Evolutionary conservation across 441 rosid species (phyloP).

Genomic region (Pelargonium cotyledonis): DNA sequence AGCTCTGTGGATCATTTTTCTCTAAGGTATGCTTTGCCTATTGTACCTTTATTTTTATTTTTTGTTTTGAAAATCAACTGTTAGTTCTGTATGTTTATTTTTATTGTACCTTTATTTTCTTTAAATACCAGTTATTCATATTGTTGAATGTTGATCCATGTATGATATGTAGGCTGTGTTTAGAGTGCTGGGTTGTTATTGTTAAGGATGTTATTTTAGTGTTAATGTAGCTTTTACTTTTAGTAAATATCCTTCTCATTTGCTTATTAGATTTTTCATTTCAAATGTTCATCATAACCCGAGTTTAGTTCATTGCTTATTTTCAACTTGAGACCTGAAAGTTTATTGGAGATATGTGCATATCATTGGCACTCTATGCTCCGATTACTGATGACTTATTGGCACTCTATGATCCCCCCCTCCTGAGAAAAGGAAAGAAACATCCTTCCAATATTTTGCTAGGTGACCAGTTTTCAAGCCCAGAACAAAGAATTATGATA

Average conservation of each 20-base stretch:
- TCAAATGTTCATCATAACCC: too few relatives aligned
- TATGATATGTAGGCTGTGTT: not conserved
- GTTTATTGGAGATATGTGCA: not conserved
- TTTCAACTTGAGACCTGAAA: too few relatives aligned
- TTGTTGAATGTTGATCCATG: not conserved
- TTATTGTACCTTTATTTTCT: too few relatives aligned
- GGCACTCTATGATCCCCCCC: not conserved
- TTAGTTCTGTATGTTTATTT: not conserved
- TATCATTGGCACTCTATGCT: not conserved
- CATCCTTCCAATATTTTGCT: not conserved
- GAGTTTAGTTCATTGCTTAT: too few relatives aligned
- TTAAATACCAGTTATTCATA: not conserved
- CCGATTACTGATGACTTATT: not conserved
- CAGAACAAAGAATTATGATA: not conserved
- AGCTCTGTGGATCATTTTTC: conserved; percentile 90
- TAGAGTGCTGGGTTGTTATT: not conserved
- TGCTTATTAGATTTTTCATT: too few relatives aligned
- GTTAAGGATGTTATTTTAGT: not conserved
- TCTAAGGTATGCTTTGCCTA: conserved; percentile 54
- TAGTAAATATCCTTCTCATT: not conserved
- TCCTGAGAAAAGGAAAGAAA: not conserved
- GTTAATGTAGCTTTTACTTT: not conserved
- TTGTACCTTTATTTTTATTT: not conserved
- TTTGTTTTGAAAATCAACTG: not conserved
- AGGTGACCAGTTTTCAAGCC: not conserved